Evolutionary conservation across 805 yeast species (phyloP).

Genomic region (Komagataella pastoris): DNA sequence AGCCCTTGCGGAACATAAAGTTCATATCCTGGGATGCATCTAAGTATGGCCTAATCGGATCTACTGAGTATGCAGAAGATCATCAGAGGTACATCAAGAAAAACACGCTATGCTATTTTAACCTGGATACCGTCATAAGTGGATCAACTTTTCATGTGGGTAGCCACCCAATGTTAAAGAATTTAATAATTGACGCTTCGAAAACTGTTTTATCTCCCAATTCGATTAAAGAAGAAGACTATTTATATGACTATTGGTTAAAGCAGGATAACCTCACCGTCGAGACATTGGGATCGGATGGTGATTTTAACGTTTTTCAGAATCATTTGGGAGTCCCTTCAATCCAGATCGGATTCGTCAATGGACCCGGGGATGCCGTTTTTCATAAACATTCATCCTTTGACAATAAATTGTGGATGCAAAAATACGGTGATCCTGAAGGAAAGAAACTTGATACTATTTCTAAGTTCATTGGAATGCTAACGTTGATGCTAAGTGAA

Average conservation of each 20-base stretch:
- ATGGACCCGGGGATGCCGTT: constrained; percentile 30
- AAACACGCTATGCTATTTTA: constrained; percentile 35
- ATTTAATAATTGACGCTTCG: constrained; percentile 30
- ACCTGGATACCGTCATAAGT: constrained; percentile 35
- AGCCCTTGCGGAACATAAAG: constrained; percentile 14
- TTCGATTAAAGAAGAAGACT: constrained; percentile 20
- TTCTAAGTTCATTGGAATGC: constrained; percentile 46
- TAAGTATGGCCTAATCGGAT: constrained; percentile 29
- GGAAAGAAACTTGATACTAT: constrained; percentile 39
- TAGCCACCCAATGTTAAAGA: constrained; percentile 44
- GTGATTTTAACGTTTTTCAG: constrained; percentile 49
- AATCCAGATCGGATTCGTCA: constrained; percentile 31
- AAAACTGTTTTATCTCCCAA: constrained; percentile 23
- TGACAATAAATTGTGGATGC: constrained; percentile 47
- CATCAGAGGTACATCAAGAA: constrained; percentile 23
- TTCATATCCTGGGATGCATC: constrained; percentile 18
- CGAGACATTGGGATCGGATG: constrained; percentile 30
- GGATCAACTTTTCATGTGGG: constrained; percentile 35
- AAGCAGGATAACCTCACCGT: constrained; percentile 22
- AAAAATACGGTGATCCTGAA: constrained; percentile 35
- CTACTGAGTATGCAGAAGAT: constrained; percentile 40
- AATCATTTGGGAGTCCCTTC: constrained; percentile 58
- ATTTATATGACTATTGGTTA: constrained; percentile 35
- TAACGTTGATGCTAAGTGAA: constrained; percentile 40
- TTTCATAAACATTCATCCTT: constrained; percentile 44